Evolutionary conservation across 208 protist species (phyloP), one percentile per base, ranked within the genome.

Genomic region (Polymyxa betae): DNA sequence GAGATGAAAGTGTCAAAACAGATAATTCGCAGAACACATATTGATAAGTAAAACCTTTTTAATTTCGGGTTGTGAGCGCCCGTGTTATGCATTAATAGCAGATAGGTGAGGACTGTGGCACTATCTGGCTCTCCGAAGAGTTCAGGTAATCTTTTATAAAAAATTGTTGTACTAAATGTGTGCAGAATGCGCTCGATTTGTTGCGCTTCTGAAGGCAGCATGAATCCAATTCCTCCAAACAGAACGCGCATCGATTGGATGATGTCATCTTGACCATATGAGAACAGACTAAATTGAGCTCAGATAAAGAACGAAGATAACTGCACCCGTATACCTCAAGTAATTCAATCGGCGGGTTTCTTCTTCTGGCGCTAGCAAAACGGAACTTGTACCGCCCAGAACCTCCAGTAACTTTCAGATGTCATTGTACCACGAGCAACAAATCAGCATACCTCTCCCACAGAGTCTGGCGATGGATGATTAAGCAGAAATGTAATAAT

Each of bases 141-240:
- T 20, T 35, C 10, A 35, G 16, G 72, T 5, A 38, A 38, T n/a
- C n/a, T 5, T 43, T 82, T n/a, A n/a, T 38, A 35, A 5, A 82
- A n/a, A 43, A 82, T 43, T 5, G 10, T 20, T 20, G 72, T 35
- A 35, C 16, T 20, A 43, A 82, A 82, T 43, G 72, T 40, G 72
- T 82, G n/a, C 72, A 82, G n/a, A 20, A 82, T 82, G 5, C 72
- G 72, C 40, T 82, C 72, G n/a, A 82, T 82, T n/a, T 82, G n/a
- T n/a, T 82, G 72, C 5, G 72, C 35, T n/a, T 82, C 72, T 12
- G 40, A 12, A 43, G 72, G 72, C 72, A 82, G n/a, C 5, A n/a
- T 38, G 72, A 82, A 82, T 20, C 72, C 72, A 43, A 5, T 82
- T 5, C 40, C 5, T 5, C 72, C n/a, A 5, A 82, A 43, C 72